Evolutionary conservation across 176 grass and related monocot species (phyloP), one percentile per base, ranked within the genome.

Genomic region (Triticum timopheevii): DNA sequence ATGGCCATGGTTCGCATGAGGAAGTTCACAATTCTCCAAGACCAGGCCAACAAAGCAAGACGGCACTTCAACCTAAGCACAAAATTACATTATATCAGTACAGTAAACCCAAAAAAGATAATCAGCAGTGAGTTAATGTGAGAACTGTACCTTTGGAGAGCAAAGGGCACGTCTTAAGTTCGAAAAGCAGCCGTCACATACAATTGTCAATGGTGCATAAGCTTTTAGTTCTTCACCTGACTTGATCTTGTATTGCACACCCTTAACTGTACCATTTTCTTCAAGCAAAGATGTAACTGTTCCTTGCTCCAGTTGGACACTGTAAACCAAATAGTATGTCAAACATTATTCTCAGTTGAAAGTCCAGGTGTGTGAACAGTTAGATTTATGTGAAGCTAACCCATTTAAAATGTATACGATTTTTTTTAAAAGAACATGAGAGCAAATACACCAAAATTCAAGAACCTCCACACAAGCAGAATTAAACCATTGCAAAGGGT

Each of bases 161-260:
- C 97, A 99, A 63, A 99, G 97, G 42, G 77, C 59, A 7, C 94
- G 97, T 12, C 97, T 74, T 67, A 99, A 85, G 80, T 99, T 99
- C 2, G 97, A 99, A 82, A 99, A 99, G 77, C 97, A 99, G n/a
- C 97, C 94, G 66, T 99, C 97, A 67, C 97, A 99, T 71, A 99
- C 97, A 82, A 99, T 93, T 7, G 94, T 99, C 44, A 99, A 84
- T 76, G 97, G 94, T 54, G 97, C 94, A 88, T 87, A 85, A 34
- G 92, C 92, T 71, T 93, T 93, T 31, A 85, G 78, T 80, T 94
- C 97, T 91, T 95, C 94, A 83, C 94, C 93, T 31, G 87, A 93
- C 80, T 90, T 99, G 35, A 73, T 93, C 85, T 99, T 99, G 89
- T 96, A 99, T 70, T 88, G 69, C 47, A 99, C 94, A 79, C 97